A percentile compares a stretch with the other conserved stretches of the same genome.
Evolutionary conservation across 371 early-diverging fungal species (phyloP).

Genomic region (Enterocytospora artemiae): DNA sequence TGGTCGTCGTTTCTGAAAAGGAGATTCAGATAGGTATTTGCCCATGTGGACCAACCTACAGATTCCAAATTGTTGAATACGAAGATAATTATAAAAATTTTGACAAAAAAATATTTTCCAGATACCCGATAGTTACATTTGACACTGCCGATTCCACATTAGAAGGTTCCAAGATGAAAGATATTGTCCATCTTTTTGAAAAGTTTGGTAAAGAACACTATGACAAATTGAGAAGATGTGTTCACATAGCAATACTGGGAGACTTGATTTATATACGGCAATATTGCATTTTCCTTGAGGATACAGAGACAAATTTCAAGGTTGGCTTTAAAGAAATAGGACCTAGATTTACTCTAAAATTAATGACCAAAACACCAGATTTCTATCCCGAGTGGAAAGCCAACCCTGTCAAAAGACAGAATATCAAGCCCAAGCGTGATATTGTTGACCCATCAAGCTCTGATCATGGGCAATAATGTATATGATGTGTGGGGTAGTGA

Average conservation of each 20-base stretch:
- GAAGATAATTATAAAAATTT: constrained; percentile 16
- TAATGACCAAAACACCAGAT: constrained; percentile 2
- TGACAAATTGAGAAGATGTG: constrained; percentile 10
- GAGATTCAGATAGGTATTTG: constrained; percentile 20
- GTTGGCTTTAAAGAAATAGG: constrained; percentile 40
- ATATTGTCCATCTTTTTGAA: constrained; percentile 17
- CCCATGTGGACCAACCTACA: constrained; percentile 1
- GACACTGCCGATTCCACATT: constrained; percentile 1
- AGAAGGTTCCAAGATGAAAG: too few species aligned
- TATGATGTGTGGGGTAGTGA: too few species aligned
- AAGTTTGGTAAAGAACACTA: neutral
- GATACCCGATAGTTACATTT: constrained; percentile 33
- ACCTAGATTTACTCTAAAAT: constrained; percentile 36
- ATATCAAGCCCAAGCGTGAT: too few species aligned
- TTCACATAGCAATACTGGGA: constrained; percentile 29
- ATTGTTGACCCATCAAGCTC: too few species aligned
- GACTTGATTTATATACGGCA: constrained; percentile 39
- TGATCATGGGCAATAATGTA: too few species aligned
- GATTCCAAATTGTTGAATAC: constrained; percentile 39
- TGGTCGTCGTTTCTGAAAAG: constrained; percentile 29
- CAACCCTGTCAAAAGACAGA: too few species aligned
- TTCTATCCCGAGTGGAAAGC: too few species aligned
- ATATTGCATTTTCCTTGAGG: constrained; percentile 20
- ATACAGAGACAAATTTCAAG: constrained; percentile 25
- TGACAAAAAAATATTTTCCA: constrained; percentile 3